A percentile compares a stretch with the other conserved stretches of the same genome.
Evolutionary conservation across 2,329 filamentous ascomycete species (phyloP).

Genomic region (Xylariales sp.): DNA sequence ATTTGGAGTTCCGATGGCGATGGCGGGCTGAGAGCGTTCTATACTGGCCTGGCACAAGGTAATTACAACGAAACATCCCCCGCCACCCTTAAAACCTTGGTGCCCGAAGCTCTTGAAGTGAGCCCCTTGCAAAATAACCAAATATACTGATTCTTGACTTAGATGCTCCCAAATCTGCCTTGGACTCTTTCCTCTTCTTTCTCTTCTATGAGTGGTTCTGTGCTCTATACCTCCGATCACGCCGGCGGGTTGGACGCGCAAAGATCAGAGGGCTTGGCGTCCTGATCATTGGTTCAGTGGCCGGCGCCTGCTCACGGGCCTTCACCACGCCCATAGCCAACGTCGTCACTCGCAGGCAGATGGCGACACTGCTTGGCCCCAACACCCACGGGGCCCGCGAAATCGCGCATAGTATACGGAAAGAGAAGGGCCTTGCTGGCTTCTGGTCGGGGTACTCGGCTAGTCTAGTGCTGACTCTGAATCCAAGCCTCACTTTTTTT

Average conservation of each 20-base stretch:
- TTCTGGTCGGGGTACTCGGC: conserved; percentile 93
- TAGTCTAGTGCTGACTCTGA: conserved; percentile 81
- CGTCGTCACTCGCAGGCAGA: conserved; percentile 85
- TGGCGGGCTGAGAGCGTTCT: conserved; percentile 78
- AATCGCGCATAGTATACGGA: conserved; percentile 71
- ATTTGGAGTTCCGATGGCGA: conserved; percentile 72
- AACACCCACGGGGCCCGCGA: conserved; percentile 59
- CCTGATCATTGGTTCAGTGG: conserved; percentile 76
- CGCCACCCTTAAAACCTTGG: not conserved
- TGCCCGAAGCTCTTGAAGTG: not conserved
- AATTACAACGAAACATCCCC: conserved; percentile 41
- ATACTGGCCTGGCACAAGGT: conserved; percentile 64
- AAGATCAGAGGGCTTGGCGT: conserved; percentile 60
- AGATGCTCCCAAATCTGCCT: conserved; percentile 74
- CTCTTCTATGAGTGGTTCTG: conserved; percentile 75
- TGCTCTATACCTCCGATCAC: conserved; percentile 30
- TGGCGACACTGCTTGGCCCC: conserved; percentile 58
- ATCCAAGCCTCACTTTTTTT: conserved; percentile 88
- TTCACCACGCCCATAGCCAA: conserved; percentile 85
- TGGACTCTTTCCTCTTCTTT: conserved; percentile 88
- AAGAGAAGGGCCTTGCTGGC: conserved; percentile 77
- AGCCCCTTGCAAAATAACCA: not conserved
- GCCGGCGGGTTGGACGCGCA: conserved; percentile 22
- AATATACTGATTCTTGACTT: conserved; percentile 2
- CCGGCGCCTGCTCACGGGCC: conserved; percentile 79